These are phyloP conservation scores for Prunus padus DNA, from an alignment of 306 rosid genomes.

Conservation along the genomic window DNA sequence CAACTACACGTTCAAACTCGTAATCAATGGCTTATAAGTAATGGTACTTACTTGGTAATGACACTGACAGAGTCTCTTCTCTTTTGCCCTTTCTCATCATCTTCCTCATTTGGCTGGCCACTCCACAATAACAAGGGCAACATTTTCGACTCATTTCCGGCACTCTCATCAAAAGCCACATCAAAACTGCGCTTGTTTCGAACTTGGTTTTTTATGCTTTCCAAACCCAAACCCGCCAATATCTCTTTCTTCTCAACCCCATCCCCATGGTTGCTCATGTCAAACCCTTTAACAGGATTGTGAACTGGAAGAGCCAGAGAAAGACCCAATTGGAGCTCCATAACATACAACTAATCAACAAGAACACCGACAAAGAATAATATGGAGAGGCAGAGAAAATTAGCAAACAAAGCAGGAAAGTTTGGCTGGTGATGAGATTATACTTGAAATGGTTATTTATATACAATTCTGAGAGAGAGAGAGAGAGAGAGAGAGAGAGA, in stretches of 20 bases:
- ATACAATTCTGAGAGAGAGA: background rate
- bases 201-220: constrained; percentile 20
- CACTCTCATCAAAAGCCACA: constrained; percentile 45
- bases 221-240: constrained; percentile 7
- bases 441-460: background rate
- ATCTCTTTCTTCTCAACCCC: constrained; percentile 7
- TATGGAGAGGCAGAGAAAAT: background rate
- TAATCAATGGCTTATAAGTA: too few relatives aligned
- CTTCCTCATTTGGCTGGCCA: constrained; percentile 72
- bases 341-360: constrained; percentile 15
- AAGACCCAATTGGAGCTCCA: constrained; percentile 69
- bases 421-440: background rate
- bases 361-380: background rate
- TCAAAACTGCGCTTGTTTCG: constrained; percentile 58
- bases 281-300: constrained; percentile 33
- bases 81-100: constrained; percentile 38
- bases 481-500: constrained; percentile 23
- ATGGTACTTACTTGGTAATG: constrained; percentile 46
- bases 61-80: constrained; percentile 27
- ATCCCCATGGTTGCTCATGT: constrained; percentile 20
- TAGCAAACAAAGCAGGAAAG: background rate
- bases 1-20: too few relatives aligned
- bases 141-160: constrained; percentile 12
- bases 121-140: constrained; percentile 57
- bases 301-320: constrained; percentile 51